phyloP scores from a whole-genome alignment of 306 rosid species.

The Quercus variabilis region DNA sequence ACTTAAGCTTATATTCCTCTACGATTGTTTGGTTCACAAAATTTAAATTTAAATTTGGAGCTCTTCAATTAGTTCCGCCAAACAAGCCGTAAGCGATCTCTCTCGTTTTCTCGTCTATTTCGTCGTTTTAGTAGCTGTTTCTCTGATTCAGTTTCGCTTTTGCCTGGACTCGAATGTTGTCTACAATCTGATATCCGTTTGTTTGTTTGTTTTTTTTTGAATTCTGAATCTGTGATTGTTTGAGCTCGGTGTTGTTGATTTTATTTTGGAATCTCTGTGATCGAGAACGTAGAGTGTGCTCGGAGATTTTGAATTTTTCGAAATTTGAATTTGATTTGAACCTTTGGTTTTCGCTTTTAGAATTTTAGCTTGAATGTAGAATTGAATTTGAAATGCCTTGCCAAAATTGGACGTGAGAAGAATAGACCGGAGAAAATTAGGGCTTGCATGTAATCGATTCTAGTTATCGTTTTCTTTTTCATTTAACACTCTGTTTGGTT shows the following conservation, averaged over 20 bases:
- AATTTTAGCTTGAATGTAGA: not conserved
- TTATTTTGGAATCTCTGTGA: not conserved
- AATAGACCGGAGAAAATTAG: not conserved
- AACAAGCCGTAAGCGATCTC: slow-evolving; percentile 6
- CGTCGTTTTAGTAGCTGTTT: too few species aligned
- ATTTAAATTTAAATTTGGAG: not conserved
- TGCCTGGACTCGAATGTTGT: not conserved
- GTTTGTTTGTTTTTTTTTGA: not conserved
- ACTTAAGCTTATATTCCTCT: not conserved
- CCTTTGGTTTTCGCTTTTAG: not conserved
- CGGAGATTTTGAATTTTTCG: too few species aligned
- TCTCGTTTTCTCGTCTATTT: not conserved
- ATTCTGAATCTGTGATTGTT: not conserved
- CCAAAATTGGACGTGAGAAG: not conserved
- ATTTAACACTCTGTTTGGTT: not conserved
- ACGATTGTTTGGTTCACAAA: not conserved
- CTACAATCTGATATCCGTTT: not conserved
- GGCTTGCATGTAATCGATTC: not conserved
- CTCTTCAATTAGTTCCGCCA: not conserved
- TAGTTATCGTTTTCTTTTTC: not conserved
- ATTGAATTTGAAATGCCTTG: not conserved
- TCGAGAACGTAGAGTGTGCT: too few species aligned
- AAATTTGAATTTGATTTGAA: not conserved
- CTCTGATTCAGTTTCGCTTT: not conserved
- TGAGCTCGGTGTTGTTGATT: not conserved